phyloP scores from a whole-genome alignment of 352 stramenopile genomes.

The Elongisporangium anandrum region DNA sequence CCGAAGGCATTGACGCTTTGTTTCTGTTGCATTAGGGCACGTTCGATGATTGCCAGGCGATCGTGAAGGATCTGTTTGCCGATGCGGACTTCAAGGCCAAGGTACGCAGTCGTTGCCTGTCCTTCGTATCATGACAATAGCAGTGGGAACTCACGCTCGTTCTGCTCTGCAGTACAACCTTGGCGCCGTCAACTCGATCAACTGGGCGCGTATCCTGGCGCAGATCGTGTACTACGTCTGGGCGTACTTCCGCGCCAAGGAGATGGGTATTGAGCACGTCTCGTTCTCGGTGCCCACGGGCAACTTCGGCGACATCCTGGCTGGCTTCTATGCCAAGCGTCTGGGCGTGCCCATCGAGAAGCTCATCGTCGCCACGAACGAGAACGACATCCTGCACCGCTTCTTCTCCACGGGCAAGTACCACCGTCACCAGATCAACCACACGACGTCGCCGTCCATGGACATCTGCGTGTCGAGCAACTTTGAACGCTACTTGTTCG shows the following conservation, averaged over 20 bases:
- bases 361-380: slow-evolving; percentile 98
- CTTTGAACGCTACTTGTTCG: slow-evolving; percentile 99
- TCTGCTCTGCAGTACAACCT: slow-evolving; percentile 67
- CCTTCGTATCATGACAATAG: not conserved
- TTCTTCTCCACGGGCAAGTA: slow-evolving; percentile 98
- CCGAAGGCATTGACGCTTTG: not conserved
- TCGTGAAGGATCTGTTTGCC: slow-evolving; percentile 98
- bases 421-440: slow-evolving; percentile 87
- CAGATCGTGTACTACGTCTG: slow-evolving; percentile 99
- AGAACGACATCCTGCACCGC: slow-evolving; percentile 98
- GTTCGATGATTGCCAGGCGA: slow-evolving; percentile 99
- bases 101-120: slow-evolving; percentile 13
- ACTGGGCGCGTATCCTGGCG: slow-evolving; percentile 98
- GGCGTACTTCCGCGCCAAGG: slow-evolving; percentile 91
- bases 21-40: slow-evolving; percentile 72
- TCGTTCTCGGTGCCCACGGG: slow-evolving; percentile 97
- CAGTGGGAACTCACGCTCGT: not conserved
- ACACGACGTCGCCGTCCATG: slow-evolving; percentile 97
- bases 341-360: slow-evolving; percentile 93
- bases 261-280: slow-evolving; percentile 66
- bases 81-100: slow-evolving; percentile 91
- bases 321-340: slow-evolving; percentile 95
- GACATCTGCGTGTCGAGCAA: slow-evolving; percentile 99
- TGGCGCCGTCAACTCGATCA: slow-evolving; percentile 99
- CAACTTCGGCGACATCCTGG: slow-evolving; percentile 99